phyloP scores from a whole-genome alignment of 2,329 filamentous ascomycete species.

The Aspergillus amoenus region DNA sequence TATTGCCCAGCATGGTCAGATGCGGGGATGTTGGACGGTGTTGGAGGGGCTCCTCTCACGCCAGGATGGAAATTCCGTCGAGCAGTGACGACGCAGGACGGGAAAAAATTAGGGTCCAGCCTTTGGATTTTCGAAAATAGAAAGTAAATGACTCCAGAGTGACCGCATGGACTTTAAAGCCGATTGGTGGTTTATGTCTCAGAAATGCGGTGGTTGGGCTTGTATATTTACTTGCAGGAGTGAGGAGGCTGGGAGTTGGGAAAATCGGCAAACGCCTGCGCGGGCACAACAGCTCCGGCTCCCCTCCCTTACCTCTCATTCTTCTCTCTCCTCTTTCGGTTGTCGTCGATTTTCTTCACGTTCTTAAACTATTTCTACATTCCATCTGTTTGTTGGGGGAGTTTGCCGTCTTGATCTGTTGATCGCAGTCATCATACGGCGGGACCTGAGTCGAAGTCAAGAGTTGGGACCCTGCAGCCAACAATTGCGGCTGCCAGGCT shows the following conservation, averaged over 20 bases:
- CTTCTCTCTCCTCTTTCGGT: constrained; percentile 16
- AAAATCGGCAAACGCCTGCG: constrained; percentile 4
- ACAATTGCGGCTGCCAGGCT: constrained; percentile 8
- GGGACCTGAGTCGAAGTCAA: constrained; percentile 1
- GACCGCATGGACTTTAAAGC: background rate
- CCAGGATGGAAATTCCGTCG: background rate
- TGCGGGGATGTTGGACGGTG: constrained; percentile 5
- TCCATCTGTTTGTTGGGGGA: constrained; percentile 10
- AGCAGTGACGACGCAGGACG: background rate
- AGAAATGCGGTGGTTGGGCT: constrained; percentile 39
- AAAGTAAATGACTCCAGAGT: background rate
- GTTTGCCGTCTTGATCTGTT: constrained; percentile 2
- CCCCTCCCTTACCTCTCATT: constrained; percentile 15
- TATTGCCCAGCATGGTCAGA: background rate
- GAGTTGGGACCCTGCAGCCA: constrained; percentile 6
- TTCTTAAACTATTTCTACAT: constrained; percentile 15
- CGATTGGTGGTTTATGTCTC: constrained; percentile 19
- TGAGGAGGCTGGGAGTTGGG: constrained; percentile 38
- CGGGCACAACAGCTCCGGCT: constrained; percentile 1
- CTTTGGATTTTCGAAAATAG: constrained; percentile 6
- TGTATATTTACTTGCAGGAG: constrained; percentile 15
- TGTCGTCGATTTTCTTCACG: constrained; percentile 7
- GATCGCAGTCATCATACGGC: constrained; percentile 1
- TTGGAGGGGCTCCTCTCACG: background rate
- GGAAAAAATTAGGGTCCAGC: background rate